Evolutionary conservation across 2,329 filamentous ascomycete species (phyloP), one percentile per base, ranked within the genome.

Genomic region (Diaporthe humulicola): DNA sequence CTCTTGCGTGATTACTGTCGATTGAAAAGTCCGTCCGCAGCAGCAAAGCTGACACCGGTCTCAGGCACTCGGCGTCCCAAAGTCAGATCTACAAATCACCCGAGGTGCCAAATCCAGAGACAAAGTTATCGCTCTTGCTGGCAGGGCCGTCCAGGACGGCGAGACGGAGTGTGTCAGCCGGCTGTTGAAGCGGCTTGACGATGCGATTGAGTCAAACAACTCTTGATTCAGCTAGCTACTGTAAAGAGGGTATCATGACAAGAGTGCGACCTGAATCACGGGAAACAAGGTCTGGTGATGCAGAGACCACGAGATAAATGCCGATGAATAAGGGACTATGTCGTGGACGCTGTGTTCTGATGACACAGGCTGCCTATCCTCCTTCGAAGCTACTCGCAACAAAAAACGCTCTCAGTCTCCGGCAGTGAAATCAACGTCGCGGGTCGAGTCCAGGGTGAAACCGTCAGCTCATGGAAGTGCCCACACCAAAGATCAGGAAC

Each of bases 71-170:
- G 85, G 86, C 2, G 84, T 93, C 9, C 89, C 92, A 40, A 94
- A 92, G 79, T 92, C 92, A 1, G 87, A 90, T 75, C 83, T 94
- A 1, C 86, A 89, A 57, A 88, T 95, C 54, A 87, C 88, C 17
- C 90, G 90, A 22, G 93, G 93, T 0, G 80, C 88, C 71, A 94
- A 92, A 81, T 91, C 90, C 28, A 87, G 89, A 73, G 89, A 92
- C 57, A 95, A 95, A 83, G 92, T 88, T 0, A 82, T 93, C 17
- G 83, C 86, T 3, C 73, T 88, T 9, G 80, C 72, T 12, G 85
- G 84, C 19, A 77, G 74, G 10, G 77, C 76, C 74, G 75, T 79
- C 17, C 77, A 77, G 45, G 75, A 73, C 19, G 74, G 75, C 40
- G 79, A 80, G 60, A 77, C 77, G 19, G 81, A 77, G 74, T 84